phyloP scores from a whole-genome alignment of 176 grass and related monocot genomes.

The Triticum dicoccoides region DNA sequence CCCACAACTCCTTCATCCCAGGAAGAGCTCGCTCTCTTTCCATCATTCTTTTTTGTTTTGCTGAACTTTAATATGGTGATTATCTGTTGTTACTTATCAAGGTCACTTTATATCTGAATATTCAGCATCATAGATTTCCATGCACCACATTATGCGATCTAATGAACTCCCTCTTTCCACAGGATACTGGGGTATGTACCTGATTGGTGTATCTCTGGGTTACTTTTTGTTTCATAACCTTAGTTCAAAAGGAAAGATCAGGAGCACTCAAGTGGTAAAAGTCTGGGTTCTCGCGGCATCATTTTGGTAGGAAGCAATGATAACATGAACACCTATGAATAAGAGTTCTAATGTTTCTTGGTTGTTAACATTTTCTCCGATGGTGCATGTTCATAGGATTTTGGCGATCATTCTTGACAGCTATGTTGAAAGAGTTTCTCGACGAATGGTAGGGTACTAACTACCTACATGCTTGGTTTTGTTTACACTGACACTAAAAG shows the following conservation, averaged over 20 bases:
- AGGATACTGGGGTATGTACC: conserved; percentile 96
- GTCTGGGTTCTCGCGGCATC: conserved; percentile 57
- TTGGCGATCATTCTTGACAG: conserved; percentile 61
- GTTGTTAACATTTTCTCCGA: conserved; percentile 23
- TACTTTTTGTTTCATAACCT: conserved; percentile 49
- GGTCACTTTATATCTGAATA: neutral
- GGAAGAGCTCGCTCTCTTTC: too few relatives aligned
- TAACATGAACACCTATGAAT: neutral
- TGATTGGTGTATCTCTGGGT: conserved; percentile 84
- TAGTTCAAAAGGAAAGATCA: conserved; percentile 51
- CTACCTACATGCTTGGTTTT: neutral
- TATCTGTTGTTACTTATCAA: neutral
- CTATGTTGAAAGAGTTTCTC: conserved; percentile 83
- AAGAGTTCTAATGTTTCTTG: conserved; percentile 17
- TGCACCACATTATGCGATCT: conserved; percentile 18
- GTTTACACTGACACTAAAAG: neutral
- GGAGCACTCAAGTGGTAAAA: conserved; percentile 38
- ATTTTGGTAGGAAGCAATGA: conserved; percentile 69
- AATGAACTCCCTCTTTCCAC: conserved; percentile 26
- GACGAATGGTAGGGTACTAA: conserved; percentile 70
- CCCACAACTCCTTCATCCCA: too few relatives aligned
- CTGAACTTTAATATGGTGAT: conserved; percentile 2
- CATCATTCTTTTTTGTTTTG: neutral
- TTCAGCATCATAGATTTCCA: neutral
- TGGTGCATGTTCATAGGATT: conserved; percentile 54